These are phyloP conservation scores for Pseudogymnoascus sp. DNA, from an alignment of 2,329 filamentous ascomycete species.

Conservation along the genomic window DNA sequence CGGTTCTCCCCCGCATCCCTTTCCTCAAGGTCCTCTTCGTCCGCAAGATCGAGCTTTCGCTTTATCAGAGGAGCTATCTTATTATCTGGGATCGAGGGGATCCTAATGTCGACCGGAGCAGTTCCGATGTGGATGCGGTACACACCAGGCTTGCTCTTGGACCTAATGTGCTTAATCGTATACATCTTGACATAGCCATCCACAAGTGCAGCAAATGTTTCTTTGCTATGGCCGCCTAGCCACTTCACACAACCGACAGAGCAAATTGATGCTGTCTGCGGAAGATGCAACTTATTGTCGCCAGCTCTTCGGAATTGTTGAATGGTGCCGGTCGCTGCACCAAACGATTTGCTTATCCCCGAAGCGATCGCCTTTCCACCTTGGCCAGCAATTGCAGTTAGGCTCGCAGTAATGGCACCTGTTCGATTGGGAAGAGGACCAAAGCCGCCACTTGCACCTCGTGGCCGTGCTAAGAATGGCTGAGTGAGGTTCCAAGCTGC, in stretches of 20 bases:
- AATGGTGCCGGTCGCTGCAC: conserved; percentile 60
- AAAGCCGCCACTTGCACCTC: conserved; percentile 24
- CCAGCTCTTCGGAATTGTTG: conserved; percentile 66
- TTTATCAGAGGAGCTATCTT: conserved; percentile 49
- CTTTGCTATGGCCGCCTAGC: conserved; percentile 51
- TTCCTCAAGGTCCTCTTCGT: conserved; percentile 24
- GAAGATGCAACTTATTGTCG: conserved; percentile 67
- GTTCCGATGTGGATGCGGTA: conserved; percentile 46
- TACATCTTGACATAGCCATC: conserved; percentile 61
- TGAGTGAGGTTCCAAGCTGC: conserved; percentile 27
- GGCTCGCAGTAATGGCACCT: conserved; percentile 20
- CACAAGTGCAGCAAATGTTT: conserved; percentile 49
- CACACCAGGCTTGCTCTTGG: conserved; percentile 47
- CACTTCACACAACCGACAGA: conserved; percentile 57
- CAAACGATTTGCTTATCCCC: conserved; percentile 67
- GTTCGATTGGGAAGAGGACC: conserved; percentile 18
- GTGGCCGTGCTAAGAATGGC: conserved; percentile 26
- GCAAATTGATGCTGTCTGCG: conserved; percentile 45
- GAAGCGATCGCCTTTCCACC: conserved; percentile 67
- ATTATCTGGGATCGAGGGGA: conserved; percentile 57
- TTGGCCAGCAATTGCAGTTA: conserved; percentile 51
- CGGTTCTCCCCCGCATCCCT: conserved; percentile 19
- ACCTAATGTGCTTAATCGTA: conserved; percentile 34
- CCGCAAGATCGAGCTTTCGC: conserved; percentile 45
- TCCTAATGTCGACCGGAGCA: conserved; percentile 59